phyloP scores from a whole-genome alignment of 2,329 filamentous ascomycete species.

The Claviceps sp. region DNA sequence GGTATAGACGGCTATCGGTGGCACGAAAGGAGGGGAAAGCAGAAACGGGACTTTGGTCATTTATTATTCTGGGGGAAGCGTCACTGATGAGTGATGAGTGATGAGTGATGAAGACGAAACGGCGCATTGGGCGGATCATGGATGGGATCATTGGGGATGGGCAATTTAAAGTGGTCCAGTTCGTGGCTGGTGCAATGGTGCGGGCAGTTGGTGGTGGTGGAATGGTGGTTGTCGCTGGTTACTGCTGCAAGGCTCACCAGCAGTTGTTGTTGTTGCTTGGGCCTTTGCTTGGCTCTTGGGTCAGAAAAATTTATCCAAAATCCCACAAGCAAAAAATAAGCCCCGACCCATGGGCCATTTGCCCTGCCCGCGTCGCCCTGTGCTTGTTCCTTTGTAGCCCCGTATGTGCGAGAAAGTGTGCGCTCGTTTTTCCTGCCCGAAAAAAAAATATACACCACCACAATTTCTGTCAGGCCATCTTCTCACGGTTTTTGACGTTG shows the following conservation, averaged over 20 bases:
- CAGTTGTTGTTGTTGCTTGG: too few relatives aligned
- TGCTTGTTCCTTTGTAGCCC: neutral
- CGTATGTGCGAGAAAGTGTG: neutral
- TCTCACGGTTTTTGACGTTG: conserved; percentile 3
- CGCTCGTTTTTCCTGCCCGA: neutral
- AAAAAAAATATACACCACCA: conserved; percentile 2
- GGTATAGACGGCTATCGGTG: neutral
- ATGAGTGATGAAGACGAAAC: too few relatives aligned
- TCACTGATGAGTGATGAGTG: too few relatives aligned
- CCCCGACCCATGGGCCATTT: conserved; percentile 2
- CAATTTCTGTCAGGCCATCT: neutral
- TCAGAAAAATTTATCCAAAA: conserved; percentile 1
- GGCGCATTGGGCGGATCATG: too few relatives aligned
- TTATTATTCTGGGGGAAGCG: too few relatives aligned
- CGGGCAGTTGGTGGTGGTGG: too few relatives aligned
- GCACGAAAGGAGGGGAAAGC: conserved; percentile 1
- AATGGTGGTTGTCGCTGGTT: too few relatives aligned
- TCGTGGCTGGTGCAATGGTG: too few relatives aligned
- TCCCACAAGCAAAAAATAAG: conserved; percentile 6
- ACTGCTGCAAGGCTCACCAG: too few relatives aligned
- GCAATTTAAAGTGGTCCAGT: too few relatives aligned
- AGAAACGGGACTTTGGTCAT: neutral
- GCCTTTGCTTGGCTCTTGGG: neutral
- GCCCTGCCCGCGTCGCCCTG: conserved; percentile 1
- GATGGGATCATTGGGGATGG: too few relatives aligned